A percentile compares a stretch with the other conserved stretches of the same genome.
Evolutionary conservation across 352 stramenopile genomes (phyloP).

Genomic region (Globisporangium takayamanum): DNA sequence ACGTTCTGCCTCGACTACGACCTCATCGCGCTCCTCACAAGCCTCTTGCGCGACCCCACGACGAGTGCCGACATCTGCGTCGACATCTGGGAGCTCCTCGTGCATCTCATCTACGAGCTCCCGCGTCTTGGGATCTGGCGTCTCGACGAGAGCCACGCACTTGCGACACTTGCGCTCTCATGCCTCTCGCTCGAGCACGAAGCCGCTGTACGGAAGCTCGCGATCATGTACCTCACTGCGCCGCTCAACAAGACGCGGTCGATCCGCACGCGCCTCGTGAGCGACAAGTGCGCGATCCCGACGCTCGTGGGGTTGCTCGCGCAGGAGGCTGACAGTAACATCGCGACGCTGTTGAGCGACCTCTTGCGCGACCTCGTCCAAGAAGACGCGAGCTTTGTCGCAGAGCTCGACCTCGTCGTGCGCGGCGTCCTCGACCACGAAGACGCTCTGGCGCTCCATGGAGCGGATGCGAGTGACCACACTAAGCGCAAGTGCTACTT

Average conservation of each 20-base stretch:
- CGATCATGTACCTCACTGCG: constrained; percentile 6
- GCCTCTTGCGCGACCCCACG: not conserved
- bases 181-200: not conserved
- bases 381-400: not conserved
- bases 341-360: constrained; percentile 3
- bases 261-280: constrained; percentile 4
- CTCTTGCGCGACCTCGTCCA: constrained; percentile 1
- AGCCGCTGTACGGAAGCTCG: not conserved
- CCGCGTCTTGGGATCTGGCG: constrained; percentile 1
- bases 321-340: not conserved
- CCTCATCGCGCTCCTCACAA: not conserved
- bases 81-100: constrained; percentile 5
- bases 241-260: constrained; percentile 5
- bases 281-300: constrained; percentile 2
- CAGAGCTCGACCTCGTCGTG: constrained; percentile 4
- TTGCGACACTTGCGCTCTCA: not conserved
- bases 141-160: not conserved
- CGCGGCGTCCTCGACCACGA: constrained; percentile 6
- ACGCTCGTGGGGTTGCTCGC: constrained; percentile 1
- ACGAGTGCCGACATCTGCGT: constrained; percentile 1
- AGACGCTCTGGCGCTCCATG: not conserved
- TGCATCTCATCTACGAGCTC: constrained; percentile 9
- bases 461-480: not conserved
- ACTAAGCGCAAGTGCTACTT: not conserved
- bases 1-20: constrained; percentile 6